A percentile compares a stretch with the other conserved stretches of the same genome.
Evolutionary conservation across 2,329 filamentous ascomycete genomes (phyloP).

Genomic region (Aspergillus awamori): DNA sequence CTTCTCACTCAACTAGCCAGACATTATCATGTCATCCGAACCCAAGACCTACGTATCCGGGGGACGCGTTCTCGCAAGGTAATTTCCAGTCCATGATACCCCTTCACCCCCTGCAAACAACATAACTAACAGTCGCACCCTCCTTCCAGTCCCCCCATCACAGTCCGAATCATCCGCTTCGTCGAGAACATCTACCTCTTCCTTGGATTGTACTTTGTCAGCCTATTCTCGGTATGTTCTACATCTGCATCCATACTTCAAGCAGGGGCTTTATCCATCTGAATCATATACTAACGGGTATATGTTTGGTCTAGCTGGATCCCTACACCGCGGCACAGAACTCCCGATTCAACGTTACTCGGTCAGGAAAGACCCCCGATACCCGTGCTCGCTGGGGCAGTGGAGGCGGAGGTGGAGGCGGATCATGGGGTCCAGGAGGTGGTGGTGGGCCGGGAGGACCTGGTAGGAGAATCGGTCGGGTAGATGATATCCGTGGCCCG

Average conservation of each 20-base stretch:
- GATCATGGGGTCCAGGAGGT: constrained; percentile 32
- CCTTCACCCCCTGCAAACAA: neutral
- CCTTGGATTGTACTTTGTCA: constrained; percentile 53
- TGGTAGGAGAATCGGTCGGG: constrained; percentile 46
- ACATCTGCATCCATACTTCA: neutral
- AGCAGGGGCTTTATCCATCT: too few species aligned
- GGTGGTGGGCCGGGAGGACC: constrained; percentile 33
- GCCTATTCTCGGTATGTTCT: constrained; percentile 50
- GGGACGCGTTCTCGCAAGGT: constrained; percentile 44
- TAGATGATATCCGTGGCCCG: constrained; percentile 53
- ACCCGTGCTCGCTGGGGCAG: constrained; percentile 31
- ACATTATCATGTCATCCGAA: constrained; percentile 37
- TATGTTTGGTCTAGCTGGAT: constrained; percentile 41
- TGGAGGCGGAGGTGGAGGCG: constrained; percentile 32
- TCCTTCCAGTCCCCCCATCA: constrained; percentile 46
- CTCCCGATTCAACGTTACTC: constrained; percentile 50
- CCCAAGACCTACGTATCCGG: constrained; percentile 43
- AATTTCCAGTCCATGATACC: neutral
- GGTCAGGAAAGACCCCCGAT: constrained; percentile 29
- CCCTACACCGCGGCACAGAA: constrained; percentile 49
- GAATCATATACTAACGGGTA: neutral
- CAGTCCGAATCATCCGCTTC: constrained; percentile 46
- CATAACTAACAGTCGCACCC: constrained; percentile 4
- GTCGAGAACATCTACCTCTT: constrained; percentile 50
- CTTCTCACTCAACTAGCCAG: neutral